Evolutionary conservation across 352 stramenopile species (phyloP).

Genomic region (Aphanomyces astaci): DNA sequence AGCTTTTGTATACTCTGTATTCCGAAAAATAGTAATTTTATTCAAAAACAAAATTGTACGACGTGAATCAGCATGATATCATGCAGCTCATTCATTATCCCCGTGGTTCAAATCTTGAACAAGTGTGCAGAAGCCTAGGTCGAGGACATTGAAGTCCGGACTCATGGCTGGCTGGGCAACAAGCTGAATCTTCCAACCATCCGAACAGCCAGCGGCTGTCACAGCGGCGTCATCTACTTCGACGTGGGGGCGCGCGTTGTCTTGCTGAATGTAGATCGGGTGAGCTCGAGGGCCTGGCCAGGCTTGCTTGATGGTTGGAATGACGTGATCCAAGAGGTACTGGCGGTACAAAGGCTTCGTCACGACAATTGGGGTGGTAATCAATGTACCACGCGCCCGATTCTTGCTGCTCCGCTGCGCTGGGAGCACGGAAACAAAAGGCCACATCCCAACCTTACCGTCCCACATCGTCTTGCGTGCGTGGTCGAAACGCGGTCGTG

Average conservation of each 20-base stretch:
- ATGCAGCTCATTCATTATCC: no score
- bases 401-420: not conserved
- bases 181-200: not conserved
- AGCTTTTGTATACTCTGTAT: no score
- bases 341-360: not conserved
- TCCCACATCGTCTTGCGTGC: not conserved
- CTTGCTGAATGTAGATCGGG: not conserved
- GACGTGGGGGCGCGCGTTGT: not conserved
- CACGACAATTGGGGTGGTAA: not conserved
- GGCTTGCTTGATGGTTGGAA: not conserved
- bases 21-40: no score
- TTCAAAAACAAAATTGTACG: no score
- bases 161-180: not conserved
- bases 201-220: not conserved
- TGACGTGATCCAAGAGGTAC: not conserved
- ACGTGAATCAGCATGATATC: no score
- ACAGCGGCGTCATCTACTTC: not conserved
- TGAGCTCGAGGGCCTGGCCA: not conserved
- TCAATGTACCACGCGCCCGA: not conserved
- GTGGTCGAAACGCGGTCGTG: not conserved
- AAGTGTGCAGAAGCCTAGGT: no score
- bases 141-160: not conserved
- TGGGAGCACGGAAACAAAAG: not conserved
- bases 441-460: not conserved
- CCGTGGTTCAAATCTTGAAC: no score